Conservation (phyloP, 2,329 filamentous ascomycete genomes). For the Claviceps paspali region DNA sequence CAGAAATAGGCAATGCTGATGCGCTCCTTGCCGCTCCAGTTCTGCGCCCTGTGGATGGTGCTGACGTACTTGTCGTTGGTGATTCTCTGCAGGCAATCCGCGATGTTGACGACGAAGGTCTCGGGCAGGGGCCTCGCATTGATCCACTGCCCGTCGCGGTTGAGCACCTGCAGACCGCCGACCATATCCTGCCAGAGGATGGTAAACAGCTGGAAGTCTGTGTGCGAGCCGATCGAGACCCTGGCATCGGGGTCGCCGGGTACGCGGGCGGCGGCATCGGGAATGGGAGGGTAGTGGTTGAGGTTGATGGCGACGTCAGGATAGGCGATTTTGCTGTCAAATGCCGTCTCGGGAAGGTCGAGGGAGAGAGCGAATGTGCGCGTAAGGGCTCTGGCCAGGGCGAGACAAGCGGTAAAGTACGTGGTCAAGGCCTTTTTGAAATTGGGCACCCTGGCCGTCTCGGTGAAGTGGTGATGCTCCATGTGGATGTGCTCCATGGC, state of each 20-base stretch:
- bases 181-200: conserved; percentile 28
- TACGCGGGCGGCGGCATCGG: not conserved
- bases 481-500: conserved; percentile 25
- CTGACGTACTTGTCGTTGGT: conserved; percentile 33
- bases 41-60: conserved; percentile 33
- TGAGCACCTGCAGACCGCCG: conserved; percentile 28
- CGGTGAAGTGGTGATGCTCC: conserved; percentile 26
- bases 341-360: conserved; percentile 36
- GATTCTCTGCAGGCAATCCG: conserved; percentile 33
- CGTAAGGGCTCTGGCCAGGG: conserved; percentile 34
- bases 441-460: conserved; percentile 28
- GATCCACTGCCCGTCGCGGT: conserved; percentile 24
- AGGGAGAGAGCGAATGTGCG: conserved; percentile 39
- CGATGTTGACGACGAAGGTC: conserved; percentile 36
- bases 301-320: conserved; percentile 29
- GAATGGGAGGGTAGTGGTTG: conserved; percentile 23
- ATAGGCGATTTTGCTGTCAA: conserved; percentile 36
- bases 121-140: conserved; percentile 23
- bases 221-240: conserved; percentile 34
- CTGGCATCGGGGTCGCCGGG: conserved; percentile 1
- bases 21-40: conserved; percentile 21
- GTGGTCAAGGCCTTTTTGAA: conserved; percentile 31
- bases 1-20: conserved; percentile 34
- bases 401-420: conserved; percentile 34
- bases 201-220: conserved; percentile 37